Evolutionary conservation across 2,329 filamentous ascomycete genomes (phyloP).

Genomic region (Curvularia sp.): DNA sequence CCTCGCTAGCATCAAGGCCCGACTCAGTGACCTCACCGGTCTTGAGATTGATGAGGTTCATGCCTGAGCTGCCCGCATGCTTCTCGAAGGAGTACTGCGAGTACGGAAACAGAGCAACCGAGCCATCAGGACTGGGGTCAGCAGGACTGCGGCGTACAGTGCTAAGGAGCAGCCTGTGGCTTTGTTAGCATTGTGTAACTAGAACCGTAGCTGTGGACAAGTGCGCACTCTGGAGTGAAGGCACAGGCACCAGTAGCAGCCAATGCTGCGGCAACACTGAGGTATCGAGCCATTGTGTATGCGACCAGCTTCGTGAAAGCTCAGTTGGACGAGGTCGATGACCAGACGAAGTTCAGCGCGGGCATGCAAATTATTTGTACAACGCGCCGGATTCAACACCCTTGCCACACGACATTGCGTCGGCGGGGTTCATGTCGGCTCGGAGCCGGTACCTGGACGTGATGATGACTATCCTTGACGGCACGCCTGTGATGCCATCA

Average conservation of each 20-base stretch:
- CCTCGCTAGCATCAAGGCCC: conserved; percentile 41
- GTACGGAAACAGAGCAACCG: conserved; percentile 69
- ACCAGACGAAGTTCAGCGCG: conserved; percentile 19
- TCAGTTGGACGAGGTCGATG: conserved; percentile 38
- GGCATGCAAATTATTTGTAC: conserved; percentile 36
- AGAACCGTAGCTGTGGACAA: neutral
- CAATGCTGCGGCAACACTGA: conserved; percentile 43
- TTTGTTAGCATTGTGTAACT: conserved; percentile 2
- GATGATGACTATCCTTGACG: conserved; percentile 14
- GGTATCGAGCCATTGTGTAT: conserved; percentile 46
- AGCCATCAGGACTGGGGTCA: conserved; percentile 70
- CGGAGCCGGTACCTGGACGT: conserved; percentile 22
- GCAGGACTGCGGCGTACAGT: conserved; percentile 75
- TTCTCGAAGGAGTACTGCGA: conserved; percentile 81
- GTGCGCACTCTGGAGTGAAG: conserved; percentile 46
- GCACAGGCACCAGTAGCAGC: conserved; percentile 43
- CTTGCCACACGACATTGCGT: conserved; percentile 16
- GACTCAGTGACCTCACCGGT: conserved; percentile 44
- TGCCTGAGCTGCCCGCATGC: conserved; percentile 66
- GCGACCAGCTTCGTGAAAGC: conserved; percentile 35
- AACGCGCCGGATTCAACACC: conserved; percentile 14
- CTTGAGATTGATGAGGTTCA: conserved; percentile 42
- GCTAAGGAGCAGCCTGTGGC: conserved; percentile 61
- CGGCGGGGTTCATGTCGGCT: conserved; percentile 24
- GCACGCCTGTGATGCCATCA: conserved; percentile 29